Evolutionary conservation across 306 rosid genomes (phyloP), one percentile per base, ranked within the genome.

Genomic region (Rosa chinensis): DNA sequence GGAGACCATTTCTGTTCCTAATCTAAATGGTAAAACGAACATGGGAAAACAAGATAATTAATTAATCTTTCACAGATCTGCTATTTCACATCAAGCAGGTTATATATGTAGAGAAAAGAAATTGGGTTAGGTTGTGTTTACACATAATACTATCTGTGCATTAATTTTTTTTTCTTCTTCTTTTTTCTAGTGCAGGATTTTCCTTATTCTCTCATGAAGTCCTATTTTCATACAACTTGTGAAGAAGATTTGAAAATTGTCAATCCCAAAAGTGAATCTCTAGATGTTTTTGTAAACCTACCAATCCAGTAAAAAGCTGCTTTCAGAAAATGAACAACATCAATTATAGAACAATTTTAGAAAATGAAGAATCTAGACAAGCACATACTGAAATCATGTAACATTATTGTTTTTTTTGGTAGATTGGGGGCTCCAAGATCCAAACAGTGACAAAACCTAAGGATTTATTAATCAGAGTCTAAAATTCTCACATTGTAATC

Each of bases 271-370:
- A 40, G 47, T 75, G 56, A 75, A 43, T 75, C 10, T 58, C 25
- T 43, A 61, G 45, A 75, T 44, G 71, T 43, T 75, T 42, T 21
- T 42, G 44, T 20, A 61, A 44, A 59, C 70, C 70, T 75, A 44
- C 32, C 70, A 43, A 61, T 55, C 66, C 55, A 74, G 68, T 74
- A 58, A 74, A 59, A 59, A 75, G 58, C 58, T 9, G 58, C 18
- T n/a, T 43, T 75, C 11, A 43, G 37, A 61, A 59, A 8, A 49
- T 59, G 70, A 8, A 25, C 58, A 75, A 44, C 48, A 75, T 13
- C 23, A 17, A 44, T 66, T 37, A 16, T 43, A 21, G 44, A 61
- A 16, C 49, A 43, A 44, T 25, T 43, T 25, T 75, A 17, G 78
- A 67, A 75, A 74, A 14, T 21, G 70, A 44, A 44, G 28, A 59